Base-by-base conservation (phyloP, 2,329 filamentous ascomycete species). In the Talaromyces pinophilus region DNA sequence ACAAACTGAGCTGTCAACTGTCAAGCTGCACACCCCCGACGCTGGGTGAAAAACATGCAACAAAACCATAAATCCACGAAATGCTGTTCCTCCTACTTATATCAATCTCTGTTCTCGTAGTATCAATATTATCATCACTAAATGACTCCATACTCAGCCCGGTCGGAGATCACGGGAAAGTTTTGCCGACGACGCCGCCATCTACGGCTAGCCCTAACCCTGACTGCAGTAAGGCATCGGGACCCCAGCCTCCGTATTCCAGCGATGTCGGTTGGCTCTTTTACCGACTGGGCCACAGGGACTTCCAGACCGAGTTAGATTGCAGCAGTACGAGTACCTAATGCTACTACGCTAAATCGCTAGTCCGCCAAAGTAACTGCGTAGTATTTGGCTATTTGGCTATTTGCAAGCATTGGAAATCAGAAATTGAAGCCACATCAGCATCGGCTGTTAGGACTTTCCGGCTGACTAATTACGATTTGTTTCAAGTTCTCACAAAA, bases 321-420 rank as follows among this genome's bases (percentile, higher is more conserved):
- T 46, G 8, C 42, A 44, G 7, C 6, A 44, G 40, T 17, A 25
- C 19, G 19, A 50, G 19, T 15, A 50, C 46, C 48, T 50, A 50
- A 44, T n/a, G 28, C 22, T 15, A 50, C 22, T 10, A 50, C 19
- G 46, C 42, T 50, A 25, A 28, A 6, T 28, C 4, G 1, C 2
- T 33, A 55, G 17, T 33, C 4, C 8, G 19, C 48, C 15, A 17
- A n/a, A 30, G 25, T 54, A 28, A 10, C 50, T 17, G 13, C 11
- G 25, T 8, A 35, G 40, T 17, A 17, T 42, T 42, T 42, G 38
- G 30, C 30, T 30, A 30, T 30, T 50, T 15, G 2, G 7, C 3
- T 28, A 38, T 57, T 57, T 57, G n/a, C 54, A 57, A 57, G 33
- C 54, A 57, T 57, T 57, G n/a, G 54, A 57, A 57, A 57, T 38